Evolutionary conservation across 2,329 filamentous ascomycete species (phyloP).

Genomic region (Paraphoma sp.): DNA sequence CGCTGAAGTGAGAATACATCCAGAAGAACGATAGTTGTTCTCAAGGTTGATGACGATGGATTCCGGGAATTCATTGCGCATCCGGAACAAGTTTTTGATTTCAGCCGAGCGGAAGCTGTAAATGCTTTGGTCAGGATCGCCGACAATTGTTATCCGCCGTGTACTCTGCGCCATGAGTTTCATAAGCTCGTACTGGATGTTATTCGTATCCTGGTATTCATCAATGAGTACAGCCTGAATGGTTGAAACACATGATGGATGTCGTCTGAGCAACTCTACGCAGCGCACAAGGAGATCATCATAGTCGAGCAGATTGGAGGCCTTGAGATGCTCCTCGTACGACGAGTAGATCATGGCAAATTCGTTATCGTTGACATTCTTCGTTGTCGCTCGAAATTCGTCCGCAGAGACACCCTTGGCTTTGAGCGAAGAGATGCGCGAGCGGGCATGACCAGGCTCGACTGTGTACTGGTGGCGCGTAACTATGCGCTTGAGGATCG

Average conservation of each 20-base stretch:
- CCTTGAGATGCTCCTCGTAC: slow-evolving; percentile 77
- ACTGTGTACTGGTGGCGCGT: slow-evolving; percentile 73
- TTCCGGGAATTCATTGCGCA: slow-evolving; percentile 77
- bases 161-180: slow-evolving; percentile 76
- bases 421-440: slow-evolving; percentile 74
- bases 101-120: slow-evolving; percentile 96
- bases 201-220: slow-evolving; percentile 97
- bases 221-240: slow-evolving; percentile 92
- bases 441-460: slow-evolving; percentile 73
- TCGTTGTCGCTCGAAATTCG: slow-evolving; percentile 49
- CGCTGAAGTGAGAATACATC: slow-evolving; percentile 79
- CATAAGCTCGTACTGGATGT: slow-evolving; percentile 95
- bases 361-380: slow-evolving; percentile 64
- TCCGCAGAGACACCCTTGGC: slow-evolving; percentile 60
- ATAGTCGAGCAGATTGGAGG: slow-evolving; percentile 88
- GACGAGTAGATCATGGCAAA: slow-evolving; percentile 72
- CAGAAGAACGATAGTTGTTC: slow-evolving; percentile 93
- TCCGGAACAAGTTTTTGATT: slow-evolving; percentile 81
- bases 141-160: slow-evolving; percentile 88
- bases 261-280: slow-evolving; percentile 74
- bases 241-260: slow-evolving; percentile 84
- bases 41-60: slow-evolving; percentile 86
- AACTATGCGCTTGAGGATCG: slow-evolving; percentile 82
- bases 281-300: slow-evolving; percentile 90
- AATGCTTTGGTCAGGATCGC: slow-evolving; percentile 97